These are phyloP conservation scores for Penicillium sp. DNA, from an alignment of 2,329 filamentous ascomycete genomes.

Conservation along the genomic window DNA sequence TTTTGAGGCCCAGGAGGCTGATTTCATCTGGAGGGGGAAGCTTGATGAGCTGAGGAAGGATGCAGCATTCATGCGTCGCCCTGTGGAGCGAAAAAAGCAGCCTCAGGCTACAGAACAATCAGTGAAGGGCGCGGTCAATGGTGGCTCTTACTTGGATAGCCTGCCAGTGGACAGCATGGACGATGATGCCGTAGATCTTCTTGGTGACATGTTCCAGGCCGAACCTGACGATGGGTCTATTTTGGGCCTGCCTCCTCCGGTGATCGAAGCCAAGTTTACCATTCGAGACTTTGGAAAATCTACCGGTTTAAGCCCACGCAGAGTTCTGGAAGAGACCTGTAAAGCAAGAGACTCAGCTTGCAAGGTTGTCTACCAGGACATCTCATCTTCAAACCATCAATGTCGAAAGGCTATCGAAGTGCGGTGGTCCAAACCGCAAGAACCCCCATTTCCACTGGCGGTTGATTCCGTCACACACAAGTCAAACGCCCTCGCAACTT, in stretches of 20 bases:
- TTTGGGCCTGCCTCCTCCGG: conserved; percentile 49
- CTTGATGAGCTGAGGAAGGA: conserved; percentile 68
- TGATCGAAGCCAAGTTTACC: conserved; percentile 50
- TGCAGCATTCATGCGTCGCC: conserved; percentile 47
- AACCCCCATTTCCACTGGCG: conserved; percentile 52
- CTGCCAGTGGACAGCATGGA: conserved; percentile 41
- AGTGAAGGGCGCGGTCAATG: not conserved
- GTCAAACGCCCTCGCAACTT: conserved; percentile 56
- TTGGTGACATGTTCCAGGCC: conserved; percentile 64
- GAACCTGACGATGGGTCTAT: conserved; percentile 46
- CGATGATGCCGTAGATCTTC: conserved; percentile 49
- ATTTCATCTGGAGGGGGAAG: conserved; percentile 68
- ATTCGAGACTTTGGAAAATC: conserved; percentile 86
- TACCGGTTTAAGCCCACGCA: conserved; percentile 75
- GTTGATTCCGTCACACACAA: conserved; percentile 52
- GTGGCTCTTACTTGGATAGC: conserved; percentile 28
- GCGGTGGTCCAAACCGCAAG: conserved; percentile 77
- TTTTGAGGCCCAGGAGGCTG: conserved; percentile 71
- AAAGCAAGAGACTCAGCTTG: conserved; percentile 69
- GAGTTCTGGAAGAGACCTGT: conserved; percentile 85
- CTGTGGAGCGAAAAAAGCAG: conserved; percentile 31
- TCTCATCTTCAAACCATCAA: conserved; percentile 77
- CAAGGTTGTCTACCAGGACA: conserved; percentile 69
- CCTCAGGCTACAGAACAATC: conserved; percentile 53
- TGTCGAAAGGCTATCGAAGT: conserved; percentile 78